A percentile compares a stretch with the other conserved stretches of the same genome.
Evolutionary conservation across 2,329 filamentous ascomycete genomes (phyloP).

Genomic region (Sphaceloma murrayae): DNA sequence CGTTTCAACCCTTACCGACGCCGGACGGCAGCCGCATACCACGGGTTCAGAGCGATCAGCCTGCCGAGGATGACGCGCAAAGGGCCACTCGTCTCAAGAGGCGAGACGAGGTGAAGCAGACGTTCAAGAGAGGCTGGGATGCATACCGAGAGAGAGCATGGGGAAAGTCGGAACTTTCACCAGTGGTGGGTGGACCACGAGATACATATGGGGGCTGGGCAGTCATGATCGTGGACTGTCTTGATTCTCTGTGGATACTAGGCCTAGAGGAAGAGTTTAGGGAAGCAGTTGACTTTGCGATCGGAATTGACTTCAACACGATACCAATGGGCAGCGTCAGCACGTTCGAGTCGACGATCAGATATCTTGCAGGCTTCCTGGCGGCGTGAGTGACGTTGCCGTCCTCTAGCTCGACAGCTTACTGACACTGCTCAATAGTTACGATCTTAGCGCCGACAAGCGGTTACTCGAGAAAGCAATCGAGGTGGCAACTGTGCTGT

Average conservation of each 20-base stretch:
- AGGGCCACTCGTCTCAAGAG: background rate
- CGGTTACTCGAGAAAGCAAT: conserved; percentile 51
- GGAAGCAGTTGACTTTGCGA: background rate
- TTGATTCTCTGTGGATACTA: conserved; percentile 37
- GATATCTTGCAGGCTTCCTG: conserved; percentile 32
- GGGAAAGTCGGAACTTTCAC: conserved; percentile 4
- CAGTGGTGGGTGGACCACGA: conserved; percentile 26
- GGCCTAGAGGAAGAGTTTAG: conserved; percentile 28
- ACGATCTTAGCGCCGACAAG: conserved; percentile 52
- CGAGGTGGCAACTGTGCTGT: conserved; percentile 55
- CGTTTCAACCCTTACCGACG: conserved; percentile 41
- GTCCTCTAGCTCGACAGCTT: too few species aligned
- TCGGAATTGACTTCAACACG: conserved; percentile 51
- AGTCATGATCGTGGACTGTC: conserved; percentile 32
- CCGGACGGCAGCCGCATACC: conserved; percentile 46
- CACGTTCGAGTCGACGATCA: conserved; percentile 44
- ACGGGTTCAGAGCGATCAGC: background rate
- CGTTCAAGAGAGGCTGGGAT: background rate
- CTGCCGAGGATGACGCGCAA: background rate
- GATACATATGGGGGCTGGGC: conserved; percentile 35
- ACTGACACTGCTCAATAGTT: too few species aligned
- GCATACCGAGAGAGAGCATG: conserved; percentile 4
- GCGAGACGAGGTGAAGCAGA: background rate
- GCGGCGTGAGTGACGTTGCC: conserved; percentile 27
- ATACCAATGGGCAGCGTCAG: conserved; percentile 47